A percentile compares a stretch with the other conserved stretches of the same genome.
phyloP scores from a whole-genome alignment of 2,329 filamentous ascomycete species.

The Alternaria alternata region DNA sequence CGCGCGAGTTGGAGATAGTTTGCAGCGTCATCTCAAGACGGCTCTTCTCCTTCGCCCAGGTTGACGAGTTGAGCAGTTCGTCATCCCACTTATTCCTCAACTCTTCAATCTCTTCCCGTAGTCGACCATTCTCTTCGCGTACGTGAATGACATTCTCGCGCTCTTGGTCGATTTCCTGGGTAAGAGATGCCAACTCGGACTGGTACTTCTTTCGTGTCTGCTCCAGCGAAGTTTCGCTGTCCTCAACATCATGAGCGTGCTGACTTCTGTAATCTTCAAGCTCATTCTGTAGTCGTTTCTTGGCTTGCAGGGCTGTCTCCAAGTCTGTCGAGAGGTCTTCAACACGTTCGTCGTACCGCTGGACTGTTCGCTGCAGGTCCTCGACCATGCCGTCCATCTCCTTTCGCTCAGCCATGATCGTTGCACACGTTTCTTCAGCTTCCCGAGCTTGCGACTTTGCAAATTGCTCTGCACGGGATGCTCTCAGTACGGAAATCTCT shows the following conservation, averaged over 20 bases:
- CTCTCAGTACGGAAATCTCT: constrained; percentile 93
- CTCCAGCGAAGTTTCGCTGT: constrained; percentile 95
- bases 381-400: constrained; percentile 88
- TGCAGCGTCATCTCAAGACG: constrained; percentile 88
- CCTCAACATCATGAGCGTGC: constrained; percentile 93
- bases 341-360: constrained; percentile 87
- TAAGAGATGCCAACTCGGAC: constrained; percentile 85
- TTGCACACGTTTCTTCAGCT: constrained; percentile 88
- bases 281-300: constrained; percentile 95
- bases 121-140: constrained; percentile 80
- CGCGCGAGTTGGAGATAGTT: constrained; percentile 87
- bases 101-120: constrained; percentile 96
- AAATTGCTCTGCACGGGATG: constrained; percentile 89
- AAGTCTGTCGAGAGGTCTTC: constrained; percentile 93
- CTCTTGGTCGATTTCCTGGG: constrained; percentile 91
- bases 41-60: constrained; percentile 97
- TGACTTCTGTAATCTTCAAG: constrained; percentile 97
- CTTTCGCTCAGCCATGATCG: constrained; percentile 90
- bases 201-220: constrained; percentile 98
- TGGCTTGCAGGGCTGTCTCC: constrained; percentile 82
- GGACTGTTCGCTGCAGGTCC: constrained; percentile 87
- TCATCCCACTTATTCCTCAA: constrained; percentile 97
- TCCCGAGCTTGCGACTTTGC: constrained; percentile 89
- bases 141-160: constrained; percentile 88
- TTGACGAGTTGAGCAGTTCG: constrained; percentile 95